phyloP scores from a whole-genome alignment of 106 monocot genomes.

The Amphibolis antarctica region DNA sequence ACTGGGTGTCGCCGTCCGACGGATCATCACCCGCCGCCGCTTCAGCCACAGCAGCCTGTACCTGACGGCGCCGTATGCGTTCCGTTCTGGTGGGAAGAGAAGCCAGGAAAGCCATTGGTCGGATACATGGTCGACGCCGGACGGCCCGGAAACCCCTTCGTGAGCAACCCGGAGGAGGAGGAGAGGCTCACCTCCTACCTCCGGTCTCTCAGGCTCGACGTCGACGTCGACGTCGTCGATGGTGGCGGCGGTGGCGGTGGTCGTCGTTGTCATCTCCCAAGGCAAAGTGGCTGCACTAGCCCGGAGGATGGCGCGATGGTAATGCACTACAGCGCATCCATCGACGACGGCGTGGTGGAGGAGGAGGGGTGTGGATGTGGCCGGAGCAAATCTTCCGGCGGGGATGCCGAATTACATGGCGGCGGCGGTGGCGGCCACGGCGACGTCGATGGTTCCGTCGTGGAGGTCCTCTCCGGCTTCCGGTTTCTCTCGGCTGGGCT shows the following conservation, averaged over 20 bases:
- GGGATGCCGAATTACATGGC: neutral
- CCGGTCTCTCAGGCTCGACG: neutral
- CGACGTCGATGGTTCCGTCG: neutral
- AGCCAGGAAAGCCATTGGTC: conserved; percentile 2
- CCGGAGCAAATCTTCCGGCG: neutral
- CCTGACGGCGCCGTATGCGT: neutral
- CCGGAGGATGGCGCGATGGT: neutral
- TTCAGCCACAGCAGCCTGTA: neutral
- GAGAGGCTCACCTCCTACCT: neutral
- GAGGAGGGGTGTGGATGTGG: neutral
- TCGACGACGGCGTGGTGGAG: too few species aligned
- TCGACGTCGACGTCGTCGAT: too few species aligned
- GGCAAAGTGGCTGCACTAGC: neutral
- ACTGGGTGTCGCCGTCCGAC: neutral
- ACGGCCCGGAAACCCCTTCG: neutral
- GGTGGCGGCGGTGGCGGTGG: too few species aligned
- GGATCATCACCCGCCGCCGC: too few species aligned
- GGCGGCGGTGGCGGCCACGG: neutral
- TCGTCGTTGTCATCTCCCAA: too few species aligned
- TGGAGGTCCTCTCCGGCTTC: neutral
- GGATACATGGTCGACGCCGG: neutral
- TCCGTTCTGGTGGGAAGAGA: conserved; percentile 12
- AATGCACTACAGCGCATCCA: too few species aligned
- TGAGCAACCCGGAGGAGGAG: conserved; percentile 1
- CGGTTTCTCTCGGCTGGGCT: neutral